Conservation (phyloP, 805 yeast genomes). For the Pachysolen tannophilus region DNA sequence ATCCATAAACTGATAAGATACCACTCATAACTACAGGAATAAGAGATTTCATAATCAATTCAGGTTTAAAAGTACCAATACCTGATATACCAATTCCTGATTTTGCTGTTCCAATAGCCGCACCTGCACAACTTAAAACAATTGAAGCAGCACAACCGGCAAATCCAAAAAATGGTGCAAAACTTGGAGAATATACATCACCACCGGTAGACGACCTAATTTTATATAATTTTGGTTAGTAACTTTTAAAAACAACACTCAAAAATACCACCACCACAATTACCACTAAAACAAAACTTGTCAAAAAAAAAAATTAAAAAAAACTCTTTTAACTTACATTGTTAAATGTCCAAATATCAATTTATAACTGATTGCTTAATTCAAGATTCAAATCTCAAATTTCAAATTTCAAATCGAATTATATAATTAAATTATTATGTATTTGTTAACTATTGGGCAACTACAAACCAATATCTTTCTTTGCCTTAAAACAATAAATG, state of each 20-base stretch:
- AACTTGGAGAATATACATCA: constrained; percentile 74
- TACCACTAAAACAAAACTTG: background rate
- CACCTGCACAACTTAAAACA: constrained; percentile 92
- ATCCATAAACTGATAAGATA: constrained; percentile 92
- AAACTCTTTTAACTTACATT: too few relatives aligned
- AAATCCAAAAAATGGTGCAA: constrained; percentile 96
- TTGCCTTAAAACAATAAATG: too few relatives aligned
- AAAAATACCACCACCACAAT: background rate
- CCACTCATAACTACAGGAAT: constrained; percentile 99
- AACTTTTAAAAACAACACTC: background rate
- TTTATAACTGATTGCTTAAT: too few relatives aligned
- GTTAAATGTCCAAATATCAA: too few relatives aligned
- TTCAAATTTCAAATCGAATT: too few relatives aligned
- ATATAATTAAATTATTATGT: too few relatives aligned
- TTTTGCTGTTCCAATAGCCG: constrained; percentile 97
- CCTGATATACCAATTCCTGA: constrained; percentile 98
- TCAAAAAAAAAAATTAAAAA: background rate
- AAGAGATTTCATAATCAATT: constrained; percentile 87
- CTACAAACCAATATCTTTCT: too few relatives aligned
- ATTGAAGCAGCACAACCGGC: constrained; percentile 96
- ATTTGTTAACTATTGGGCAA: too few relatives aligned
- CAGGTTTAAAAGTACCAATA: constrained; percentile 96
- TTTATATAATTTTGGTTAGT: constrained; percentile 2
- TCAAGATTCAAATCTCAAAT: too few relatives aligned
- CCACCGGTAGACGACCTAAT: constrained; percentile 16